Conservation (phyloP, 192 early-diverging fungal genomes). For the Coemansia umbellata region DNA sequence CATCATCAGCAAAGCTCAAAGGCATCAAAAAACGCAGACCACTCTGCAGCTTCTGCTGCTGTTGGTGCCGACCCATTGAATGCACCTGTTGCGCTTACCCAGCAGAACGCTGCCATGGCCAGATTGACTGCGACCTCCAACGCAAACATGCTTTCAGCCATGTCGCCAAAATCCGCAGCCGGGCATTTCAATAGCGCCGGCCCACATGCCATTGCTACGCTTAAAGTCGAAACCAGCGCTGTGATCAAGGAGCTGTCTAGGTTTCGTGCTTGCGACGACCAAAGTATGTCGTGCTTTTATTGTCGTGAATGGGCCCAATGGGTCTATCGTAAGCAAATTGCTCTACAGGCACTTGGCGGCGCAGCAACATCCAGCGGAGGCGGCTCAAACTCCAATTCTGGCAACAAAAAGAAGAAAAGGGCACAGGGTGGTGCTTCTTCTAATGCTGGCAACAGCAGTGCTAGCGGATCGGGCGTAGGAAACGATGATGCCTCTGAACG, state of each 20-base stretch:
- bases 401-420: slow-evolving; percentile 37
- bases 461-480: background rate
- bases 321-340: slow-evolving; percentile 66
- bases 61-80: too few relatives aligned
- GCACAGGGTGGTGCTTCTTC: slow-evolving; percentile 1
- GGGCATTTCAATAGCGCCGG: slow-evolving; percentile 20
- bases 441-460: background rate
- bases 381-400: slow-evolving; percentile 1
- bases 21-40: background rate
- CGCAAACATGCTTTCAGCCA: slow-evolving; percentile 5
- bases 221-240: slow-evolving; percentile 61
- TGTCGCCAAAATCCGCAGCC: slow-evolving; percentile 17
- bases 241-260: slow-evolving; percentile 66
- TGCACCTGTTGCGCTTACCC: background rate
- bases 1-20: background rate
- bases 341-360: slow-evolving; percentile 12
- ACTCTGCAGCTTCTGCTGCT: background rate
- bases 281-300: slow-evolving; percentile 65
- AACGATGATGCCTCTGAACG: slow-evolving; percentile 22
- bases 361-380: background rate
- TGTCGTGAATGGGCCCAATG: slow-evolving; percentile 78
- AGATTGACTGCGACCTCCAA: background rate
- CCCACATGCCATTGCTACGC: slow-evolving; percentile 47
- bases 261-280: slow-evolving; percentile 69
- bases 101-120: background rate